A percentile compares a stretch with the other conserved stretches of the same genome.
Evolutionary conservation across 331 rosid genomes (phyloP).

Genomic region (Saraca asoca): DNA sequence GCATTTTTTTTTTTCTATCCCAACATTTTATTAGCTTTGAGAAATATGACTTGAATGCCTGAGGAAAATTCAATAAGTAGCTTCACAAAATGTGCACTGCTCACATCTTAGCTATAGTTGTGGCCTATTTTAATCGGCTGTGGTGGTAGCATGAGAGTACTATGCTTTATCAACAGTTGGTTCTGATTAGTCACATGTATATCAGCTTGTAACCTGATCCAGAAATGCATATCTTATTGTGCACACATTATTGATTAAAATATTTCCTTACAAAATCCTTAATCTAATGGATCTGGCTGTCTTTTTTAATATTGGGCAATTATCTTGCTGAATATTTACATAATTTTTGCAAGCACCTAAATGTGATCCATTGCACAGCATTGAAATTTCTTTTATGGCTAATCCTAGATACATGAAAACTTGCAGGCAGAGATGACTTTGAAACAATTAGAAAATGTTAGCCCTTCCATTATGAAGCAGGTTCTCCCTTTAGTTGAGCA

Average conservation of each 20-base stretch:
- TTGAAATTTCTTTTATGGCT: conserved; percentile 32
- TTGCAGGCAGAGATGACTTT: conserved; percentile 95
- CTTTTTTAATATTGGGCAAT: background rate
- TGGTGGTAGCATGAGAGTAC: background rate
- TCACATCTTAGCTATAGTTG: background rate
- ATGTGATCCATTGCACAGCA: conserved; percentile 4
- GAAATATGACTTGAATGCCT: background rate
- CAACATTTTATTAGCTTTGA: background rate
- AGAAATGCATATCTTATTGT: background rate
- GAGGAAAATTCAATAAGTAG: no score
- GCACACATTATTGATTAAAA: background rate
- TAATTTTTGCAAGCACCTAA: conserved; percentile 16
- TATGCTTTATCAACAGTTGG: background rate
- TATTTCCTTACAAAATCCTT: background rate
- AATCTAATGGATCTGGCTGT: conserved; percentile 25
- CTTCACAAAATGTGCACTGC: no score
- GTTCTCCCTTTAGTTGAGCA: conserved; percentile 95
- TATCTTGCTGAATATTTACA: background rate
- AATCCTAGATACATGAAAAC: conserved; percentile 34
- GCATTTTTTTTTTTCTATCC: conserved; percentile 5
- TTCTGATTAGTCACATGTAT: background rate
- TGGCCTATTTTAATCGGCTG: no score
- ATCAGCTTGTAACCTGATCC: background rate
- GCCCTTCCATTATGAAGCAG: conserved; percentile 98
- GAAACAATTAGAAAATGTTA: conserved; percentile 74